Percentiles rank a stretch among this genome's conserved stretches.
Conservation (phyloP, 176 grass and related monocot species). For the Miscanthus lutarioriparius region DNA sequence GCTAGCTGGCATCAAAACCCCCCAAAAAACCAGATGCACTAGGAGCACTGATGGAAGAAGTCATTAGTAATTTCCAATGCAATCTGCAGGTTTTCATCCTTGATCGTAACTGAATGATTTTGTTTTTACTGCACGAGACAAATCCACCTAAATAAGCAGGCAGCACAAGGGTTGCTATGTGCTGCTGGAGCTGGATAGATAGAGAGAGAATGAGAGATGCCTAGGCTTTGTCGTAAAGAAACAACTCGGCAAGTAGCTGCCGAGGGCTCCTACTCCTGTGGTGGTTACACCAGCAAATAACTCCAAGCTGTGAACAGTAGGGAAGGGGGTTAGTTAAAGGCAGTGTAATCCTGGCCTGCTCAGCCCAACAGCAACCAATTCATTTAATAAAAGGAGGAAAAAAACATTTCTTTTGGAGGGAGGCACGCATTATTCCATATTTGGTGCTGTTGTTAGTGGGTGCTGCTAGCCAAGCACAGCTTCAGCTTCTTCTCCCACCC, state of each 20-base stretch:
- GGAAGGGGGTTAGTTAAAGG: slow-evolving; percentile 27
- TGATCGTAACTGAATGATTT: not conserved
- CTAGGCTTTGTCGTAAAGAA: slow-evolving; percentile 59
- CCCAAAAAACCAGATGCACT: slow-evolving; percentile 19
- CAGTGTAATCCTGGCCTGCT: slow-evolving; percentile 49
- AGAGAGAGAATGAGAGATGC: not conserved
- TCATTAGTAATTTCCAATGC: not conserved
- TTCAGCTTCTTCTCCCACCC: slow-evolving; percentile 5
- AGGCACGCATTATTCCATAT: slow-evolving; percentile 42
- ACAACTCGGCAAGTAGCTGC: slow-evolving; percentile 38
- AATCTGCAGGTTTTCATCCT: not conserved
- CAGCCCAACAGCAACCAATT: slow-evolving; percentile 32
- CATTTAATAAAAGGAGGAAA: slow-evolving; percentile 4
- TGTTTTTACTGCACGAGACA: not conserved
- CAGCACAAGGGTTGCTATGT: not conserved
- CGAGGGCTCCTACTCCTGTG: slow-evolving; percentile 25
- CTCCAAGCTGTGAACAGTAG: slow-evolving; percentile 49
- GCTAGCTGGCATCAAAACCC: slow-evolving; percentile 35
- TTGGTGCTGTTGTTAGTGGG: slow-evolving; percentile 59
- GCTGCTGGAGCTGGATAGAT: not conserved
- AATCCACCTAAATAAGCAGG: not conserved
- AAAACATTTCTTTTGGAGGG: slow-evolving; percentile 36
- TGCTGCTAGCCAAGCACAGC: slow-evolving; percentile 20
- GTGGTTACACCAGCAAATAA: slow-evolving; percentile 67
- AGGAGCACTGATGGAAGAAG: not conserved